phyloP scores from a whole-genome alignment of 2,329 filamentous ascomycete genomes.

The Fusarium anguioides region DNA sequence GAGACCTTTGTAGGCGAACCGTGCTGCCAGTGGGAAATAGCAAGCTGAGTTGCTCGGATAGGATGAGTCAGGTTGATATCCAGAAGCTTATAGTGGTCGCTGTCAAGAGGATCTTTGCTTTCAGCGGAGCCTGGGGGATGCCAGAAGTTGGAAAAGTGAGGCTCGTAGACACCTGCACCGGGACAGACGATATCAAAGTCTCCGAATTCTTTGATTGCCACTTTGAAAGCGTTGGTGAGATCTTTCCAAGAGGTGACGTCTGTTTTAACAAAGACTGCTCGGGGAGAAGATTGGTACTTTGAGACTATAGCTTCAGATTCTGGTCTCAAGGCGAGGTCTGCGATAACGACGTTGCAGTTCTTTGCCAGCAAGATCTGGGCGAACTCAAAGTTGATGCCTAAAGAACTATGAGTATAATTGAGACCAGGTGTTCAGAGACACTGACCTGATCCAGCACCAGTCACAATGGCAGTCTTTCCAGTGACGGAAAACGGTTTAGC shows the following conservation, averaged over 20 bases:
- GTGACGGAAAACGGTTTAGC: slow-evolving; percentile 33
- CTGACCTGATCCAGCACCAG: slow-evolving; percentile 36
- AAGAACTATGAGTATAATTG: accelerated
- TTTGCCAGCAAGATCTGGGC: slow-evolving; percentile 55
- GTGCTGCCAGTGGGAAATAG: slow-evolving; percentile 53
- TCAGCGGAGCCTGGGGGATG: slow-evolving; percentile 52
- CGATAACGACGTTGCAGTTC: slow-evolving; percentile 59
- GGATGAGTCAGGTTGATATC: slow-evolving; percentile 58
- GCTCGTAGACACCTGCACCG: slow-evolving; percentile 61
- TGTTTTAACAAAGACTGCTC: slow-evolving; percentile 56
- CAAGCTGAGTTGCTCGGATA: slow-evolving; percentile 55
- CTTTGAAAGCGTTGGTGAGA: slow-evolving; percentile 51
- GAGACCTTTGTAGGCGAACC: slow-evolving; percentile 36
- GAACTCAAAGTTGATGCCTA: slow-evolving; percentile 51
- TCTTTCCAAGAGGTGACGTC: slow-evolving; percentile 58
- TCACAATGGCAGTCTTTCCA: slow-evolving; percentile 36
- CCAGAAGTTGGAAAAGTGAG: slow-evolving; percentile 57
- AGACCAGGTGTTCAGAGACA: accelerated
- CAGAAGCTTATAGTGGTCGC: slow-evolving; percentile 49
- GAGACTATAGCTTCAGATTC: slow-evolving; percentile 53
- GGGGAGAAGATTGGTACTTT: slow-evolving; percentile 38
- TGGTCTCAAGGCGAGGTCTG: slow-evolving; percentile 56
- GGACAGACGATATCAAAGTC: slow-evolving; percentile 57
- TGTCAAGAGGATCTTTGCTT: slow-evolving; percentile 47
- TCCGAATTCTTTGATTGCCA: slow-evolving; percentile 51